Evolutionary conservation across 2,329 filamentous ascomycete species (phyloP), one percentile per base, ranked within the genome.

Genomic region (Botrytis aclada): DNA sequence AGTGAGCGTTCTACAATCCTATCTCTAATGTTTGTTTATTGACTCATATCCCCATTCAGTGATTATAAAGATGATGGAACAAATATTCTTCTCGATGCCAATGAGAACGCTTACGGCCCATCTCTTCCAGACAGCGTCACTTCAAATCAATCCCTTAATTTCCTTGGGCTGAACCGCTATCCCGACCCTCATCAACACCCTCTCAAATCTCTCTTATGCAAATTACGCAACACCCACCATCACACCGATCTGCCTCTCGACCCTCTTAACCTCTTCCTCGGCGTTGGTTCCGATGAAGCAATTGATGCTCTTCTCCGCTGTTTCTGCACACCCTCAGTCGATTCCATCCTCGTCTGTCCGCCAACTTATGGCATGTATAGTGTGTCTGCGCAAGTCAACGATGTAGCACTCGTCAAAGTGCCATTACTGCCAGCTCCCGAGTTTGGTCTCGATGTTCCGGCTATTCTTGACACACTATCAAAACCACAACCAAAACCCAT

Each of bases 1-100:
- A 95, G 92, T 94, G 84, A 83, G 90, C 14, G 43, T 32, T 37
- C 67, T 25, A 29, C 4, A 54, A 45, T 45, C 16, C n/a, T 16
- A 45, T 60, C 58, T 25, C 18, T 7, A 7, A 41, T 34, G 4
- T 70, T 18, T 32, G 34, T 41, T 41, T 20, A 56, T 72, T 77
- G 77, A 82, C 77, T 84, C 77, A 81, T 77, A 76, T 65, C 69
- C 12, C 18, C 37, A 22, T 61, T 51, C 81, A 97, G 94, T 85
- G 96, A 99, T 88, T 98, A 99, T 88, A 98, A 99, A 85, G 95
- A 99, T 82, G 93, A 99, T 81, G 96, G 96, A 77, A 95, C 90
- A 74, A 98, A 98, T 80, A 90, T 98, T 79, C 91, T 99, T 70
- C 92, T 99, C 77, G 96, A 99, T 82, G 96, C 96, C 78, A 99